Conservation (phyloP, 78 protist species). For the Protostelium mycophagum region DNA sequence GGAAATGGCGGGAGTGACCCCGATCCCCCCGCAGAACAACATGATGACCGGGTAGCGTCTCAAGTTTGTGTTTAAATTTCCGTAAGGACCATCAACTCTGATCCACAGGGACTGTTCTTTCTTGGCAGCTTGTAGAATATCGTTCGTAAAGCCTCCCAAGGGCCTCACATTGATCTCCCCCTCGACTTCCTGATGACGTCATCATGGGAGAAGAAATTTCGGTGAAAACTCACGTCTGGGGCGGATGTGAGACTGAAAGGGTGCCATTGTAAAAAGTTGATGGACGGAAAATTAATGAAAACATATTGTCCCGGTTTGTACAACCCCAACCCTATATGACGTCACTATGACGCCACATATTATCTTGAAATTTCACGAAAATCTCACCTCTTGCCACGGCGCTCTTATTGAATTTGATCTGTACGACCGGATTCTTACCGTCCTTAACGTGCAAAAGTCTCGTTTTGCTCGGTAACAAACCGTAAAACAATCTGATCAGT, state of each 20-base stretch:
- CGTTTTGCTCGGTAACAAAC: background rate
- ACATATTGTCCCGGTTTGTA: constrained; percentile 13
- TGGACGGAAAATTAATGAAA: background rate
- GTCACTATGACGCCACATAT: background rate
- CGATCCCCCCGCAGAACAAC: constrained; percentile 13
- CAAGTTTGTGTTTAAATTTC: background rate
- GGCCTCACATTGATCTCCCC: background rate
- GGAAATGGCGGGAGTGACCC: constrained; percentile 7
- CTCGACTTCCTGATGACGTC: background rate
- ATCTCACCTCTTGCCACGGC: background rate
- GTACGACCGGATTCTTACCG: background rate
- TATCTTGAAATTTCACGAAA: background rate
- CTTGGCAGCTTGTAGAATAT: background rate
- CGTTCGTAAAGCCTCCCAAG: background rate
- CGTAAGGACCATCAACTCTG: constrained; percentile 19
- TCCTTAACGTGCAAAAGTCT: background rate
- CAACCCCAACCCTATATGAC: background rate
- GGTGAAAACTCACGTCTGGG: background rate
- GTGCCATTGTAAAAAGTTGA: constrained; percentile 10
- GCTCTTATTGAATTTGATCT: background rate
- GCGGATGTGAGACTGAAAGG: background rate
- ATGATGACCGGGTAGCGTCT: background rate
- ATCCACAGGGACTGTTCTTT: background rate
- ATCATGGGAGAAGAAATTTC: background rate
- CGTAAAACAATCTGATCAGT: background rate